Percentiles rank a stretch among this genome's conserved stretches.
These are phyloP conservation scores for Blumeria graminis DNA, from an alignment of 2,329 filamentous ascomycete species.

Conservation along the genomic window DNA sequence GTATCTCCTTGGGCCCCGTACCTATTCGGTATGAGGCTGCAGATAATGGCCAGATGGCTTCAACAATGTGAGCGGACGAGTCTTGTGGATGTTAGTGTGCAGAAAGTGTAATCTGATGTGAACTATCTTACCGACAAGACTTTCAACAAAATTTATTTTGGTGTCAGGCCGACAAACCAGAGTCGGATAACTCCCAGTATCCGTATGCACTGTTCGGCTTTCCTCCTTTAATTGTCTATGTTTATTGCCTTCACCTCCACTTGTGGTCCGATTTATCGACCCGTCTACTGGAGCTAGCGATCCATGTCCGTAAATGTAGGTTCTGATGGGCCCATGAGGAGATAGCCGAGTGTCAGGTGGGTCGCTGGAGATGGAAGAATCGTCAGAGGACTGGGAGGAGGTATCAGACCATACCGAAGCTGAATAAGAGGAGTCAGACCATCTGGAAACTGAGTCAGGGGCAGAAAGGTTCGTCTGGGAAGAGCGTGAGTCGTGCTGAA, in stretches of 20 bases:
- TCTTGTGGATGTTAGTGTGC: conserved; percentile 28
- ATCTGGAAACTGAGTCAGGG: conserved; percentile 23
- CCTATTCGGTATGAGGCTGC: conserved; percentile 56
- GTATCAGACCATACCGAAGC: conserved; percentile 51
- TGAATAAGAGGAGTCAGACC: conserved; percentile 26
- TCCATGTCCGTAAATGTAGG: conserved; percentile 13
- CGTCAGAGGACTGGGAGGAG: conserved; percentile 45
- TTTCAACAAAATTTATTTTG: conserved; percentile 88
- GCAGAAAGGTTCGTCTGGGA: conserved; percentile 14
- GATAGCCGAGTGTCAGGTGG: conserved; percentile 20
- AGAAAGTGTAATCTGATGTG: conserved; percentile 3
- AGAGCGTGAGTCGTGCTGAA: too few relatives aligned
- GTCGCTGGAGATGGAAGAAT: conserved; percentile 36
- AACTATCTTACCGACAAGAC: conserved; percentile 68
- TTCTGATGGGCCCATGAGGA: conserved; percentile 15
- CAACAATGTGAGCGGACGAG: conserved; percentile 90
- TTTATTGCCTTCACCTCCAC: neutral
- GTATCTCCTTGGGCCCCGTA: conserved; percentile 46
- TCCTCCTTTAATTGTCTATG: neutral
- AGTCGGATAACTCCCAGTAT: conserved; percentile 41
- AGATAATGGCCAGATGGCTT: conserved; percentile 88
- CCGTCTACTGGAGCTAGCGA: conserved; percentile 12
- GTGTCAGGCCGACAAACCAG: conserved; percentile 73
- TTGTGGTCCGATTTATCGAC: conserved; percentile 10
- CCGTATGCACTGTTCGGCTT: conserved; percentile 25